Evolutionary conservation across 1,139 yeast species (phyloP), one percentile per base, ranked within the genome.

Genomic region (Zygosaccharomyces sapae): DNA sequence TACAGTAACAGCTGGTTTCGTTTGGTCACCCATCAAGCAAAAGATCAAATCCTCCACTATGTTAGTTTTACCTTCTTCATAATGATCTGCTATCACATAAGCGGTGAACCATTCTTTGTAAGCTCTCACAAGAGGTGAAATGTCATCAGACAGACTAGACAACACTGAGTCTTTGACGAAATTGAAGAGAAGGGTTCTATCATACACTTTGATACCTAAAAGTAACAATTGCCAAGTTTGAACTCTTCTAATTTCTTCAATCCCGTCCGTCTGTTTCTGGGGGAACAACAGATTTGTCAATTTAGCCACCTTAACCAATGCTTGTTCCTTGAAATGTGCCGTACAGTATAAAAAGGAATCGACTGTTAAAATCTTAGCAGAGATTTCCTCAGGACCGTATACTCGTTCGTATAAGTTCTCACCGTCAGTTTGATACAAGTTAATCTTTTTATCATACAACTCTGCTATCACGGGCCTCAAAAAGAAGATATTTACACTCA

Each of bases 41-140:
- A 68, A 65, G 1, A 68, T 35, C 12, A 44, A 44, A 3, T 49
- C 46, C 68, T 69, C 54, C 65, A 62, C 43, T 63, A 65, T 44
- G 50, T 61, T 13, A 60, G 58, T 35, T 63, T 50, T 22, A 52
- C 53, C 65, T 4, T 57, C 63, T n/a, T 62, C 59, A 19, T 64
- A 56, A 6, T 59, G 53, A 6, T 57, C 58, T 16, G 69, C 58
- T 24, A 75, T 60, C 35, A 59, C 61, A 38, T 67, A 51, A 0
- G 89, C 75, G 37, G 84, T 67, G 4, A 83, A 70, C 97, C 97
- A 89, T 59, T 89, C 97, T 46, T 85, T 67, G 57, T 83, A 86
- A 2, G 77, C 69, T 49, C 96, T 76, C 1, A 79, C 86, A 49
- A 83, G 70, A 0, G 96, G 96, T 53, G 94, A 84, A 9, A 88